Evolutionary conservation across 805 yeast genomes (phyloP), one percentile per base, ranked within the genome.

Genomic region (Cyberlindnera maritima): DNA sequence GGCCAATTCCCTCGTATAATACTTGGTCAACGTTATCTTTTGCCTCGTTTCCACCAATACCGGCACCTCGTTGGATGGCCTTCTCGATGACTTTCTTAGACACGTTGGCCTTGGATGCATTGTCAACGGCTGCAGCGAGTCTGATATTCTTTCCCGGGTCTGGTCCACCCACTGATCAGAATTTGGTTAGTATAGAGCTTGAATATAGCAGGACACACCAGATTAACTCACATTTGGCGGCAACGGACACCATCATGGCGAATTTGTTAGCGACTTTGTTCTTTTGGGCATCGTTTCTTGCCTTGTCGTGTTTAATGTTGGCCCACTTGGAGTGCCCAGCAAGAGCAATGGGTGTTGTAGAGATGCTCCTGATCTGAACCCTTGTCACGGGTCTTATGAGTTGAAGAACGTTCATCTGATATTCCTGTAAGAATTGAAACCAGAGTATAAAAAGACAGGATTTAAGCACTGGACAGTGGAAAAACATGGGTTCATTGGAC

Each of bases 311-410:
- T 61, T 90, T 86, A 56, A 94, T 92, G 40, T 87, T 88, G 36
- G 95, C 88, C 99, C 99, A 92, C 66, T 91, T 92, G 32, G 88
- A 85, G 65, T 92, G 99, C 1, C 99, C 99, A 4, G 72, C 68
- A 4, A 46, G 43, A 1, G 39, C 8, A 13, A 18, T 3, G 9
- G 43, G 35, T 2, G 55, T 14, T 7, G 50, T 41, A 14, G 52
- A 44, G 21, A 48, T 17, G 23, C 35, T 33, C 43, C 52, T 17
- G 37, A 34, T 12, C 15, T 29, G 26, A 9, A 33, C 21, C 41
- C 48, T 31, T 36, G 48, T 35, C 5, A 41, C 13, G 2, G 19
- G 21, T 18, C 37, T 26, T 3, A 40, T 17, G 2, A 17, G 4
- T 19, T 11, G 15, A 12, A 44, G 15, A 9, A 12, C 20, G 40